Evolutionary conservation across 495 filamentous ascomycete genomes (phyloP), one percentile per base, ranked within the genome.

Genomic region (Talaromyces trachyspermus): DNA sequence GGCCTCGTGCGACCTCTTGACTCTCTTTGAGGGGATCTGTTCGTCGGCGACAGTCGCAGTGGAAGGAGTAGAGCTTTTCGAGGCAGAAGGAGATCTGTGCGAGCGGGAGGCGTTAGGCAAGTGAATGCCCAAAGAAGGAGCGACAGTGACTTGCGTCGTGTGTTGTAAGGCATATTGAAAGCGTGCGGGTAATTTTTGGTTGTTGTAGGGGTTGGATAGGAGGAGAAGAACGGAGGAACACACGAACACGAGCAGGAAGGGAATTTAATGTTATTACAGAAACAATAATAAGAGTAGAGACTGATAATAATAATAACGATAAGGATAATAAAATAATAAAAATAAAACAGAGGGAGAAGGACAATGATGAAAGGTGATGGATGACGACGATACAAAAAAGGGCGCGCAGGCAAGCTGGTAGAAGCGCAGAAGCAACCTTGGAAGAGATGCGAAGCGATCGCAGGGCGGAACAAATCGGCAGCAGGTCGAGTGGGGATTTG

Each of bases 141-240:
- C 24, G 92, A 98, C 58, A 98, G 69, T 60, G 89, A 95, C 72
- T 97, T 98, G 66, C 92, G 84, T 68, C 92, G 85, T 51, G 92
- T 98, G 67, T 98, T 95, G 78, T 96, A 96, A 52, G 89, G 88
- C 89, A 95, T 95, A 56, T 51, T 79, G 62, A n/a, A n/a, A n/a
- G n/a, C n/a, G n/a, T n/a, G n/a, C n/a, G n/a, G n/a, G n/a, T n/a
- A n/a, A n/a, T n/a, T n/a, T n/a, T n/a, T n/a, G n/a, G n/a, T n/a
- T n/a, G 41, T 20, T 24, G 22, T 6, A 32, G 23, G 8, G 8
- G 22, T 14, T 6, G 11, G 33, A 6, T 24, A 50, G 15, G 24
- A 32, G 24, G 15, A 3, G 12, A 23, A 46, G 40, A 26, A 46
- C 33, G 18, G 29, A 43, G 29, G n/a, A n/a, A n/a, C n/a, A n/a